Evolutionary conservation across 257 asterid species (phyloP), one percentile per base, ranked within the genome.

Genomic region (Salvia hispanica): DNA sequence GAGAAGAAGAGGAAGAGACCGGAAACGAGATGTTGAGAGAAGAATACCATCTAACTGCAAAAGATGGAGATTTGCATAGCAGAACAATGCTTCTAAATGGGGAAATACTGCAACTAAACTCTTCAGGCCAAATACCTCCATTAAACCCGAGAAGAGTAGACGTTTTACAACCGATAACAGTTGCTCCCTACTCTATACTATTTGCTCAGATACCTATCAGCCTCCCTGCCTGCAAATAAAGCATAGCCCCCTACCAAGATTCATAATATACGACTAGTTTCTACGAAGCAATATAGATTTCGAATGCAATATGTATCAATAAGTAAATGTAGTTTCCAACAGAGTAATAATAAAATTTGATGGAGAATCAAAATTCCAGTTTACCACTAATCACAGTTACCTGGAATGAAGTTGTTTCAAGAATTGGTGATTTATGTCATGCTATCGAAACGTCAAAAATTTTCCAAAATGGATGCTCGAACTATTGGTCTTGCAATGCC

Each of bases 1-100:
- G 55, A 69, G 16, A 60, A 16, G 12, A 58, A 13, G 36, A 34
- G 14, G 10, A 59, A 13, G 25, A 34, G 14, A 62, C 15, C 55
- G 16, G 44, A 71, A 42, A 34, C 14, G 62, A 53, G 57, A 69
- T 53, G 68, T 31, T 50, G 72, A 85, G 93, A 76, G 86, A 84
- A 70, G 98, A 92, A 55, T 92, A 90, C 76, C 97, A 90, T 67
- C 76, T 88, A 36, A 84, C 93, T 25, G 90, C 92, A 52, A 71
- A 84, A 67, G 80, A 82, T 42, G 88, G 95, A 11, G 82, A 92
- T 64, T 64, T 87, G 71, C 97, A 88, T 12, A 90, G 98, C 87
- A 92, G 82, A 74, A 86, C 78, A 28, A 70, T 88, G 83, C 84
- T 84, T 39, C 86, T 92, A 15, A 92, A 92, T 76, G 96, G 93